A percentile compares a stretch with the other conserved stretches of the same genome.
Evolutionary conservation across 1,284 basidiomycete species (phyloP).

Genomic region (Peniophora sp.): DNA sequence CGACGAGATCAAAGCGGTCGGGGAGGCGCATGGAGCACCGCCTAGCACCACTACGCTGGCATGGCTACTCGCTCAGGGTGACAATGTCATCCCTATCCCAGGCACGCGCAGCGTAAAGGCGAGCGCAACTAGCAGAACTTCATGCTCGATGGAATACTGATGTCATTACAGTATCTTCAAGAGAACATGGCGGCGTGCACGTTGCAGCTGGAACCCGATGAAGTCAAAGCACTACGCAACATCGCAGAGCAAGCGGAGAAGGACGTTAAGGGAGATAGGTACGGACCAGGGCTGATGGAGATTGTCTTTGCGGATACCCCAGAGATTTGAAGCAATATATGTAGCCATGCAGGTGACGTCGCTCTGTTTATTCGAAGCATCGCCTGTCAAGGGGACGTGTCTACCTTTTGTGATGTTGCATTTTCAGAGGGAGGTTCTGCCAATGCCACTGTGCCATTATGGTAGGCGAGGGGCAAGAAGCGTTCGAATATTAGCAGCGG

Average conservation of each 20-base stretch:
- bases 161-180: constrained; percentile 18
- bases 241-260: constrained; percentile 14
- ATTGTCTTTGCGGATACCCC: constrained; percentile 4
- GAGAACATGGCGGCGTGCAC: constrained; percentile 23
- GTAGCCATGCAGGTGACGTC: no score
- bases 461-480: no score
- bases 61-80: constrained; percentile 37
- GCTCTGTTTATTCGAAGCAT: no score
- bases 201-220: constrained; percentile 19
- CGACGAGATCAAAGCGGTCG: constrained; percentile 26
- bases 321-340: no score
- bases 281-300: not conserved
- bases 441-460: no score
- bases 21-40: constrained; percentile 27
- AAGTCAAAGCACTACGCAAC: constrained; percentile 20
- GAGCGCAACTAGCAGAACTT: not conserved
- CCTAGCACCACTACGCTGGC: constrained; percentile 40
- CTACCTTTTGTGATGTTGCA: no score
- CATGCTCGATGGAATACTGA: not conserved
- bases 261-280: not conserved
- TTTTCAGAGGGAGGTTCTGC: no score
- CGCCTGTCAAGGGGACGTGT: no score
- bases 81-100: constrained; percentile 34
- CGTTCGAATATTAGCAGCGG: no score
- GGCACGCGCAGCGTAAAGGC: constrained; percentile 20